phyloP scores from a whole-genome alignment of 805 yeast genomes.

The Lipomyces starkeyi region DNA sequence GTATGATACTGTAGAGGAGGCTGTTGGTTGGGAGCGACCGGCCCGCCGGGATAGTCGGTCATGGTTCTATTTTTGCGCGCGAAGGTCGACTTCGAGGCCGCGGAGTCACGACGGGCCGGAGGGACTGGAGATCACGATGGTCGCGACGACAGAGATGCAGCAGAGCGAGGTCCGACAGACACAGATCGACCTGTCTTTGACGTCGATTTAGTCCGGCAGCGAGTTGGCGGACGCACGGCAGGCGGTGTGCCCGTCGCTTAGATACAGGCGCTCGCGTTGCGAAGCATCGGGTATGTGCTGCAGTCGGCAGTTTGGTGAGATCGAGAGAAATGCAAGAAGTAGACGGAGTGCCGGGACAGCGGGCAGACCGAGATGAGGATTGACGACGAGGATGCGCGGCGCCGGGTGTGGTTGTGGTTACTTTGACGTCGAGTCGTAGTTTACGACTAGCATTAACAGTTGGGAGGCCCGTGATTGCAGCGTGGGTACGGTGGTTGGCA shows the following conservation, averaged over 20 bases:
- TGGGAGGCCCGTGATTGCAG: slow-evolving; percentile 30
- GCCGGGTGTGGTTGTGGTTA: neutral
- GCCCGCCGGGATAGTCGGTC: slow-evolving; percentile 27
- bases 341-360: neutral
- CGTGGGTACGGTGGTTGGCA: slow-evolving; percentile 32
- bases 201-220: neutral
- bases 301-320: neutral
- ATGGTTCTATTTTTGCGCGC: slow-evolving; percentile 2
- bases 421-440: neutral
- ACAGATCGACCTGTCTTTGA: neutral
- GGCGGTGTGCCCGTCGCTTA: neutral
- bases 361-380: neutral
- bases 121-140: slow-evolving; percentile 1
- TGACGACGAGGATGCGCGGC: neutral
- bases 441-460: neutral
- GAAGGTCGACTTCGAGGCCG: slow-evolving; percentile 4
- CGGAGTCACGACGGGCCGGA: slow-evolving; percentile 12
- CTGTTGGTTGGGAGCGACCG: slow-evolving; percentile 9
- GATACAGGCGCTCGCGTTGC: neutral
- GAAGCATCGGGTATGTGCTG: neutral
- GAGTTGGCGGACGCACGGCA: neutral
- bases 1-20: neutral
- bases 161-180: neutral
- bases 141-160: neutral
- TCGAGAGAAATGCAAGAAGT: neutral